Conservation (phyloP, 306 rosid genomes). For the Castanopsis chinensis region DNA sequence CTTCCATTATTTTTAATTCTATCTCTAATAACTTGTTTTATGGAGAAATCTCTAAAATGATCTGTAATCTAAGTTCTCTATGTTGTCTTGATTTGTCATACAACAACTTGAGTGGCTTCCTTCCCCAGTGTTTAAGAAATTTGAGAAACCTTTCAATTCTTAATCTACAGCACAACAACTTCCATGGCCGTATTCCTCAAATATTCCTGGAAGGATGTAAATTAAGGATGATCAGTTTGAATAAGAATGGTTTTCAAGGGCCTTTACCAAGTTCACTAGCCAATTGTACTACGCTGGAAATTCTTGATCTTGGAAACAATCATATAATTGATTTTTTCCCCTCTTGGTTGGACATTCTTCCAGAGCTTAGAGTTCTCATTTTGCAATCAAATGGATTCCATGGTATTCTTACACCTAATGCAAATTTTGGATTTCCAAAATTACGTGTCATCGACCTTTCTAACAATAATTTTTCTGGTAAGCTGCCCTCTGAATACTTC, state of each 20-base stretch:
- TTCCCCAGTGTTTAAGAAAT: neutral
- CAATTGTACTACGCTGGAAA: neutral
- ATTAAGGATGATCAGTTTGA: neutral
- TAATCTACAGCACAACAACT: neutral
- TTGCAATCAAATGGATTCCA: neutral
- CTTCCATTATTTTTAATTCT: neutral
- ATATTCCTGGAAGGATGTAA: accelerated
- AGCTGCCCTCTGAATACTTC: neutral
- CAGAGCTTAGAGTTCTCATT: neutral
- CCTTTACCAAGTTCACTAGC: neutral
- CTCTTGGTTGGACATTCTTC: too few relatives aligned
- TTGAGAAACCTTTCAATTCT: neutral
- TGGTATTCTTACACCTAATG: neutral
- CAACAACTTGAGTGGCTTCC: too few relatives aligned
- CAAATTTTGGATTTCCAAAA: neutral
- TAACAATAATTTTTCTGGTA: neutral
- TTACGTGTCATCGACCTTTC: neutral
- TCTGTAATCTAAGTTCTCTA: neutral
- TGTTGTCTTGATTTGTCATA: neutral
- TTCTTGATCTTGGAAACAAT: too few relatives aligned
- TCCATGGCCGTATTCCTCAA: neutral
- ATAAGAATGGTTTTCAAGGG: neutral
- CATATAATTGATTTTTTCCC: too few relatives aligned
- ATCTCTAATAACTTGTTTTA: neutral
- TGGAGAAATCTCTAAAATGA: neutral